Conservation (phyloP, 148 eudicot genomes). For the Oxyria digyna region DNA sequence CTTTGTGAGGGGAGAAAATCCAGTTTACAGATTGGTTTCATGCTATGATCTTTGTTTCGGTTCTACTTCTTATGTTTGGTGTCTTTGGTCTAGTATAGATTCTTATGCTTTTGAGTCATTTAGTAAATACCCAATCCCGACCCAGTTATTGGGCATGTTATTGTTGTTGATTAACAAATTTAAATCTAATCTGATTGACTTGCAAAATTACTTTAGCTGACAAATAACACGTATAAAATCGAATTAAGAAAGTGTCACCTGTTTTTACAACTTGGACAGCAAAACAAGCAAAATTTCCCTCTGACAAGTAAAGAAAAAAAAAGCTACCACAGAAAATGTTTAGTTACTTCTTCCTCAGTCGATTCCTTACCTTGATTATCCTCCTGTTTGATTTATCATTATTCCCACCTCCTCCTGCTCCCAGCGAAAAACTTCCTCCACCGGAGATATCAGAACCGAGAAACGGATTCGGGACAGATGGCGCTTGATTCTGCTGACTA, state of each 20-base stretch:
- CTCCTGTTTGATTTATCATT: slow-evolving; percentile 48
- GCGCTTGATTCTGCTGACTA: slow-evolving; percentile 30
- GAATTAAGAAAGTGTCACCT: no score
- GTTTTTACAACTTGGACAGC: background rate
- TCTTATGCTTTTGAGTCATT: no score
- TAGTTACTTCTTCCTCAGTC: slow-evolving; percentile 29
- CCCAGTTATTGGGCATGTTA: no score
- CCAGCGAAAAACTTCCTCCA: slow-evolving; percentile 67
- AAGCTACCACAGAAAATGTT: background rate
- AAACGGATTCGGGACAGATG: slow-evolving; percentile 28
- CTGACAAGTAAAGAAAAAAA: background rate
- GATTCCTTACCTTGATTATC: slow-evolving; percentile 30
- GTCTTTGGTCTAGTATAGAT: no score
- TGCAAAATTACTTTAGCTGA: background rate
- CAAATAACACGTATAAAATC: background rate
- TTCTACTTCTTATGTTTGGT: no score
- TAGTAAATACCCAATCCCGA: no score
- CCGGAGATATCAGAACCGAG: slow-evolving; percentile 26
- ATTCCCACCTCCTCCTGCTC: slow-evolving; percentile 57
- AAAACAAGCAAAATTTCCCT: background rate
- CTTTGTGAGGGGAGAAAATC: no score
- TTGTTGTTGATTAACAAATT: background rate
- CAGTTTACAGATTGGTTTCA: no score
- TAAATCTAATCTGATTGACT: background rate
- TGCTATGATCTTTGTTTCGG: no score